Evolutionary conservation across 148 eudicot genomes (phyloP), one percentile per base, ranked within the genome.

Genomic region (Fallopia convolvulus): DNA sequence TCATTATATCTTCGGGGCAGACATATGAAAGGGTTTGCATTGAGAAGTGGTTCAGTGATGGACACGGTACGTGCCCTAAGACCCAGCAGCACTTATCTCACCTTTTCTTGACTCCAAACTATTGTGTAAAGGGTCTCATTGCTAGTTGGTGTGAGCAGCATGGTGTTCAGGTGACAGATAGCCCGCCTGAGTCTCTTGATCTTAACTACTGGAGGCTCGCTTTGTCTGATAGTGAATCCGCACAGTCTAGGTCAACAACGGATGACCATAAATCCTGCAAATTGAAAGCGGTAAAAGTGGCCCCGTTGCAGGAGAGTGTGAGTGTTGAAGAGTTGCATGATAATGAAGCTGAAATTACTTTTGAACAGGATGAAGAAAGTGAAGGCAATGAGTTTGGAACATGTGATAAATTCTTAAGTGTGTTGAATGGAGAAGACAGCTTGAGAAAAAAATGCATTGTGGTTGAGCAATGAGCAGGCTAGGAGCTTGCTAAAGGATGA

Each of bases 81-180:
- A 87, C 94, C 79, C 99, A 95, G 78, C 97, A 95, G 76, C 91
- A 91, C 65, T 90, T 95, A 52, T 47, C 87, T 74, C 97, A 91
- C 85, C 88, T 89, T 58, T 84, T 88, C 76, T 80, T 95, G 89
- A 95, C 99, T 78, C 93, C 97, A 76, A 95, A 95, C 84, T 95
- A 95, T 61, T 92, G 99, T 80, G 97, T 95, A 1, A 95, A 92
- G 78, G 99, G 97, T 72, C 90, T 95, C 18, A 93, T 92, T 80
- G 88, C 92, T 80, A 92, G 94, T 75, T 95, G 99, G 99, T 95
- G 99, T 80, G 99, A 95, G 79, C 99, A 95, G 77, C 89, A 92
- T 74, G 91, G 94, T 36, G 80, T 92, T 80, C 84, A 80, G 70
- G 63, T 90, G 78, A 97, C 99, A 44, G 92, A 89, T 78, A 91